Percentiles rank a stretch among this genome's conserved stretches.
phyloP scores from a whole-genome alignment of 1,284 basidiomycete species.

The Rhodotorula sp. region DNA sequence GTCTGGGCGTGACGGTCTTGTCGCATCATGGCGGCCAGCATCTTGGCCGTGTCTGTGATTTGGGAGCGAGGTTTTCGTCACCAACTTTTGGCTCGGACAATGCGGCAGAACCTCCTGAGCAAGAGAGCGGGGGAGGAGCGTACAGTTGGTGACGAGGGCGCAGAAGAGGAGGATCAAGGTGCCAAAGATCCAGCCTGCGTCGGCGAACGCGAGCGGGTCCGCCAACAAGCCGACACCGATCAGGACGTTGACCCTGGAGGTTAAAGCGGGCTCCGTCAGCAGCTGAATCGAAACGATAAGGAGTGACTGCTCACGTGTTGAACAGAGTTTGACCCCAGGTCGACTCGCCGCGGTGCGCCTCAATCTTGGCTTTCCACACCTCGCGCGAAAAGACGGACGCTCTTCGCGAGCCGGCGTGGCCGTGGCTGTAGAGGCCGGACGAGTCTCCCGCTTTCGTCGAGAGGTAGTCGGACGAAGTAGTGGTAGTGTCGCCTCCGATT shows the following conservation, averaged over 20 bases:
- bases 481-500: not conserved
- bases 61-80: not conserved
- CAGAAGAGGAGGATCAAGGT: slow-evolving; percentile 72
- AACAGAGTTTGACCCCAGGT: slow-evolving; percentile 58
- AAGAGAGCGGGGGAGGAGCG: slow-evolving; percentile 54
- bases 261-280: not conserved
- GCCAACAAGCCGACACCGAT: slow-evolving; percentile 83
- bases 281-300: no score
- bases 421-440: not conserved
- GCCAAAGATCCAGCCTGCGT: slow-evolving; percentile 80
- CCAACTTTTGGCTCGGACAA: no score
- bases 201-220: slow-evolving; percentile 81
- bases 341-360: slow-evolving; percentile 32
- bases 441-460: not conserved
- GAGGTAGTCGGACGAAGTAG: not conserved
- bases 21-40: slow-evolving; percentile 72
- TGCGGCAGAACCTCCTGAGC: no score
- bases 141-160: slow-evolving; percentile 78
- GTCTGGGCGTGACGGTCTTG: slow-evolving; percentile 69
- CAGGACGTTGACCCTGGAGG: slow-evolving; percentile 35
- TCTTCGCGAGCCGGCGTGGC: not conserved
- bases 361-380: slow-evolving; percentile 26
- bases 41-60: slow-evolving; percentile 65
- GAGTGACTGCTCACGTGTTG: slow-evolving; percentile 58
- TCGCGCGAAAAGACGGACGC: slow-evolving; percentile 25